Percentiles rank a stretch among this genome's conserved stretches.
Evolutionary conservation across 495 filamentous ascomycete species (phyloP).

Genomic region (Hyaloscypha variabilis): DNA sequence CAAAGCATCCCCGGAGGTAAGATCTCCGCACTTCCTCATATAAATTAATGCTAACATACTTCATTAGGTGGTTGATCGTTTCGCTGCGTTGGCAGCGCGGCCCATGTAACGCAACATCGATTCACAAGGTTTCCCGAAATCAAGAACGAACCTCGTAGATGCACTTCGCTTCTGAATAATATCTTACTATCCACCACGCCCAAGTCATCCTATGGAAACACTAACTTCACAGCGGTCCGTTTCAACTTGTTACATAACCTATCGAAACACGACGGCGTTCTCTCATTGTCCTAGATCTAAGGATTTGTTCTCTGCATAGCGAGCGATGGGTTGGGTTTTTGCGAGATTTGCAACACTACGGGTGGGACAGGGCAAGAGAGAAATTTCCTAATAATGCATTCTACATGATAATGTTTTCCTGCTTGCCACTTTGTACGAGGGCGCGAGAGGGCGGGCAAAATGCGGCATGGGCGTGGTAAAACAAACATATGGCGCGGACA

Average conservation of each 20-base stretch:
- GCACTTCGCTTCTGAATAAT: neutral
- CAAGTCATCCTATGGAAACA: neutral
- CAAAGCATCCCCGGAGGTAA: conserved; percentile 82
- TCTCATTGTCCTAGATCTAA: conserved; percentile 26
- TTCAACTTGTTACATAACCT: conserved; percentile 34
- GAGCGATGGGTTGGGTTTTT: conserved; percentile 33
- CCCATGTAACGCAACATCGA: conserved; percentile 1
- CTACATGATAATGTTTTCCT: conserved; percentile 34
- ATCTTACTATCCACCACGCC: neutral
- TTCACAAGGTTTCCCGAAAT: neutral
- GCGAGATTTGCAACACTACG: conserved; percentile 27
- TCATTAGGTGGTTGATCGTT: conserved; percentile 45
- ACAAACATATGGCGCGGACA: conserved; percentile 34
- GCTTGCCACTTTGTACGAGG: conserved; percentile 27
- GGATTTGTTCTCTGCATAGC: conserved; percentile 36
- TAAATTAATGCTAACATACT: conserved; percentile 24
- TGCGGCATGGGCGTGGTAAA: conserved; percentile 28
- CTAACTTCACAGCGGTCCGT: neutral
- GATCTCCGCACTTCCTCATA: neutral
- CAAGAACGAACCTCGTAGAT: neutral
- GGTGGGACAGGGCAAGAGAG: conserved; percentile 12
- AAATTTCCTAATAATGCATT: conserved; percentile 27
- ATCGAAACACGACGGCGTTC: conserved; percentile 33
- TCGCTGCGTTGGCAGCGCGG: conserved; percentile 40
- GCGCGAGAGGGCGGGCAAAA: conserved; percentile 21